phyloP scores from a whole-genome alignment of 352 stramenopile species.

The Globisporangium acanthophoron region DNA sequence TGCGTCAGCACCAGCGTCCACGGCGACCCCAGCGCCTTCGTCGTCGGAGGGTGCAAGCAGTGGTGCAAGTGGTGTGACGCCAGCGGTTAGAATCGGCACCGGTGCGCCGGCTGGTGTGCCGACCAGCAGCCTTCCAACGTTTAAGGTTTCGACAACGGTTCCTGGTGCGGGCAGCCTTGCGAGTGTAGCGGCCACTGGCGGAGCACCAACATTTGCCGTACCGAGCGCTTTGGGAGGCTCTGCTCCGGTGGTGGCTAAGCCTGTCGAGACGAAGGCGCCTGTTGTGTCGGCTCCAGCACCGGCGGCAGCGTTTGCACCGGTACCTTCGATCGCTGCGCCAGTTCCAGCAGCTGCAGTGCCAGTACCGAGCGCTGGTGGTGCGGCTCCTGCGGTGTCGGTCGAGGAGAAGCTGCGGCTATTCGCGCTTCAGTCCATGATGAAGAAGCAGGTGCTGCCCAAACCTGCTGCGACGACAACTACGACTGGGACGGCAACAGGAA shows the following conservation, averaged over 20 bases:
- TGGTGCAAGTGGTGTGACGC: no score
- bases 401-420: conserved; percentile 65
- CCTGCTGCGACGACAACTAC: not conserved
- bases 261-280: conserved; percentile 14
- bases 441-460: conserved; percentile 38
- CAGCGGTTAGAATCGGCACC: no score
- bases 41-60: no score
- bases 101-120: no score
- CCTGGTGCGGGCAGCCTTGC: no score
- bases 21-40: not conserved
- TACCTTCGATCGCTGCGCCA: not conserved
- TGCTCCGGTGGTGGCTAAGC: not conserved
- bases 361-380: conserved; percentile 11
- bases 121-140: no score
- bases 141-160: no score
- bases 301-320: conserved; percentile 12
- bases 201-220: not conserved
- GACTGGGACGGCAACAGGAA: no score
- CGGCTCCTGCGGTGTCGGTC: conserved; percentile 19
- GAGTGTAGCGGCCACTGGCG: no score
- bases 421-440: conserved; percentile 67
- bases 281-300: conserved; percentile 8
- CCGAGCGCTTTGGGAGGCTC: no score
- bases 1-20: not conserved
- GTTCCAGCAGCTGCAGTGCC: not conserved